Evolutionary conservation across 1,139 yeast genomes (phyloP).

Genomic region (Fermentozyma sake): DNA sequence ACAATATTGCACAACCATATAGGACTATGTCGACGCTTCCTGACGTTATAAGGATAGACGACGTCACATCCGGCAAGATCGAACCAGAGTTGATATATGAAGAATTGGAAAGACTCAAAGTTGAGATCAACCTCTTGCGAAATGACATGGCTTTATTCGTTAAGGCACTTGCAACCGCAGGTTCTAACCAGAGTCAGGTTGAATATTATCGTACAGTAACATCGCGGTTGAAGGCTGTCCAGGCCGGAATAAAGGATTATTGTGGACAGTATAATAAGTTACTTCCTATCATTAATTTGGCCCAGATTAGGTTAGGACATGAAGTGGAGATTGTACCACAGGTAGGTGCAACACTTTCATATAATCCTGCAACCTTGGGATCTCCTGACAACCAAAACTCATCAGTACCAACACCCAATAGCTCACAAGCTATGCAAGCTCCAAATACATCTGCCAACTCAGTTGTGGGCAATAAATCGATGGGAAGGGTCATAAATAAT

Average conservation of each 20-base stretch:
- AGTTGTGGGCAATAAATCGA: too few species aligned
- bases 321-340: constrained; percentile 36
- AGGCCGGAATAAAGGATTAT: constrained; percentile 37
- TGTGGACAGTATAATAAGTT: constrained; percentile 41
- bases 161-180: constrained; percentile 35
- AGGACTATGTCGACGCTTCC: constrained; percentile 21
- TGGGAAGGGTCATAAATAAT: too few species aligned
- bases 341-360: constrained; percentile 12
- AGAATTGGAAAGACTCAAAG: constrained; percentile 40
- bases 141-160: constrained; percentile 42
- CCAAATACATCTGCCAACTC: too few species aligned
- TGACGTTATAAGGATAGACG: constrained; percentile 41
- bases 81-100: constrained; percentile 33
- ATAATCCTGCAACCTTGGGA: too few species aligned
- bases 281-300: constrained; percentile 46
- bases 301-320: constrained; percentile 47
- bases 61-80: constrained; percentile 41
- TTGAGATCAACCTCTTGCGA: constrained; percentile 40
- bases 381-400: too few species aligned
- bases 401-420: too few species aligned
- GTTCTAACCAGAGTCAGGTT: constrained; percentile 31
- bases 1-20: too few species aligned
- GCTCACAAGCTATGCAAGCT: too few species aligned
- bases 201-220: constrained; percentile 31
- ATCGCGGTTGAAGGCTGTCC: constrained; percentile 31